These are phyloP conservation scores for Deinandra increscens DNA, from an alignment of 129 eudicot genomes.

Conservation along the genomic window DNA sequence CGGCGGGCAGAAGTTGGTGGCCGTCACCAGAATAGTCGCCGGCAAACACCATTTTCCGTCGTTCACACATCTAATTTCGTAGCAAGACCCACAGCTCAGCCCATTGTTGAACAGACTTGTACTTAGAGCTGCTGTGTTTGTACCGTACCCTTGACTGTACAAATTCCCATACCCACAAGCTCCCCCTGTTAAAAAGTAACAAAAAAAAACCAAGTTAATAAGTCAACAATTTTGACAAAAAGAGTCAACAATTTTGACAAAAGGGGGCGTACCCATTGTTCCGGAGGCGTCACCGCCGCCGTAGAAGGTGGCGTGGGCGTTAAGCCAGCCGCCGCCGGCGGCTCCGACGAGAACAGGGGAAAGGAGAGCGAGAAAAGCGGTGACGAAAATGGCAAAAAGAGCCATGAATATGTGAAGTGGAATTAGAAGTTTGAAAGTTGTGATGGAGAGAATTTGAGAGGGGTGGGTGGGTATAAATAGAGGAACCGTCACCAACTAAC, in stretches of 20 bases:
- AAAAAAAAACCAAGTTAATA: too few species aligned
- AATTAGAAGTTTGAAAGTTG: not conserved
- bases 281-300: constrained; percentile 96
- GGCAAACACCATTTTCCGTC: constrained; percentile 66
- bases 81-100: constrained; percentile 91
- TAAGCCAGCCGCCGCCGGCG: constrained; percentile 52
- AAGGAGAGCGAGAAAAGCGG: constrained; percentile 41
- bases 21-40: constrained; percentile 71
- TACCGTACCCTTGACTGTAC: constrained; percentile 88
- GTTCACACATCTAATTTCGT: constrained; percentile 56
- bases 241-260: not conserved
- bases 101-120: constrained; percentile 87
- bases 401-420: constrained; percentile 48
- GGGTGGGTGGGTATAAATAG: constrained; percentile 37
- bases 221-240: not conserved
- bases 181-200: constrained; percentile 54
- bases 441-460: not conserved
- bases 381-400: constrained; percentile 31
- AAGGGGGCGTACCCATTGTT: constrained; percentile 64
- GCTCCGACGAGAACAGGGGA: constrained; percentile 41
- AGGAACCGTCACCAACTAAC: not conserved
- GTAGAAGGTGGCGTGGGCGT: constrained; percentile 94
- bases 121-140: constrained; percentile 82
- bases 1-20: constrained; percentile 95
- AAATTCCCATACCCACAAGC: constrained; percentile 92